phyloP scores from a whole-genome alignment of 2,329 filamentous ascomycete genomes.

The Anthostomella pinea region DNA sequence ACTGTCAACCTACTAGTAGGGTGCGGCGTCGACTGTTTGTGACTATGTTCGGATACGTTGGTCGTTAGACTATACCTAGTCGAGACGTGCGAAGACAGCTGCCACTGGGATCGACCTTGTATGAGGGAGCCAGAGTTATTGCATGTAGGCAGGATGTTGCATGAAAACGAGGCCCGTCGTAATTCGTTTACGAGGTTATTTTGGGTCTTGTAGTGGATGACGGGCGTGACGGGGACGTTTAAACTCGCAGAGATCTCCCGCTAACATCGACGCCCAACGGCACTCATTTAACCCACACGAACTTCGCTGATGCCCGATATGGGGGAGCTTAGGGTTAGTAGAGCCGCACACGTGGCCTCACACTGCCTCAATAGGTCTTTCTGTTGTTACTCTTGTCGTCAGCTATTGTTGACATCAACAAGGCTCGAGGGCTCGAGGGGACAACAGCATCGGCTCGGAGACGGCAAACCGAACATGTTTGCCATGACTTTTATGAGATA shows the following conservation, averaged over 20 bases:
- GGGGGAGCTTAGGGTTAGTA: constrained; percentile 6
- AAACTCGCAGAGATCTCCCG: too few relatives aligned
- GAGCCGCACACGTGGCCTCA: neutral
- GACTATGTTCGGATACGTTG: neutral
- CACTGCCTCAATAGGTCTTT: too few relatives aligned
- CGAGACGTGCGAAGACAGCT: constrained; percentile 6
- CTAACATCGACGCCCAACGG: constrained; percentile 18
- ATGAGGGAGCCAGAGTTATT: neutral
- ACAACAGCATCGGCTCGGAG: too few relatives aligned
- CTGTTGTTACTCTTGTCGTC: too few relatives aligned
- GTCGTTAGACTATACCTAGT: constrained; percentile 5
- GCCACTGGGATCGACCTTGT: constrained; percentile 11
- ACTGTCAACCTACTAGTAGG: neutral
- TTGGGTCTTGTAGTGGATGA: too few relatives aligned
- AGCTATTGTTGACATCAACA: too few relatives aligned
- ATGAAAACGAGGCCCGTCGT: too few relatives aligned
- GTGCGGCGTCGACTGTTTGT: neutral
- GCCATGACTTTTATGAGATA: too few relatives aligned
- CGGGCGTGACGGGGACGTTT: too few relatives aligned
- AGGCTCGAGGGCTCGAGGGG: too few relatives aligned
- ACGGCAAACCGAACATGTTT: too few relatives aligned
- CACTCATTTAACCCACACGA: constrained; percentile 11
- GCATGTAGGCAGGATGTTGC: neutral
- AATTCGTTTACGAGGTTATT: too few relatives aligned
- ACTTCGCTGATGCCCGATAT: constrained; percentile 17